Evolutionary conservation across 768 basidiomycete genomes (phyloP).

Genomic region (Mrakia hoshinonis): DNA sequence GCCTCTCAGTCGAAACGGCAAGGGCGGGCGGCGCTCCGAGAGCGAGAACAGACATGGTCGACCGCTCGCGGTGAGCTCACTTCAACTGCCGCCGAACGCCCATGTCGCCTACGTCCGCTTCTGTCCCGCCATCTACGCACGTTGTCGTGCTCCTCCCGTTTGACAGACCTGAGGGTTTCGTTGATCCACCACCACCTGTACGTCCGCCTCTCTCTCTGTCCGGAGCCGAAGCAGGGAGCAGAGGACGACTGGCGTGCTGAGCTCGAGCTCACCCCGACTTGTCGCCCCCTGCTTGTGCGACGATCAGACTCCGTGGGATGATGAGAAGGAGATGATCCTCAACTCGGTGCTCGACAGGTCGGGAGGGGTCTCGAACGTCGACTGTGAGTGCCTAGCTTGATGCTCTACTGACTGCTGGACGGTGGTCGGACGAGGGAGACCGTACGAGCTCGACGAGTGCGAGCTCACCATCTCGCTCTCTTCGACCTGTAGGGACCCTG

Average conservation of each 20-base stretch:
- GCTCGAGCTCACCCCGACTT: not conserved
- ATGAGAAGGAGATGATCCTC: constrained; percentile 3
- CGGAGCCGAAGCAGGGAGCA: not conserved
- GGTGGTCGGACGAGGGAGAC: no score
- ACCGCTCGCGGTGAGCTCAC: no score
- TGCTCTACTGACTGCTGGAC: not conserved
- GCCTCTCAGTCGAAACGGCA: no score
- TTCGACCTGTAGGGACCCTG: not conserved
- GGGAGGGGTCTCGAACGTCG: not conserved
- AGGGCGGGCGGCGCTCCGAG: no score
- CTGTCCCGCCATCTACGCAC: not conserved
- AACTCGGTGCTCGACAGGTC: not conserved
- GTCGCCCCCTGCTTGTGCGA: not conserved
- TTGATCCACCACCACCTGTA: not conserved
- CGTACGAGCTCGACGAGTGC: no score
- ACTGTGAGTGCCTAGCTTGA: not conserved
- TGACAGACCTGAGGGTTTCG: not conserved
- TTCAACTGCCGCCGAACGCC: no score
- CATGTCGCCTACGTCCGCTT: no score
- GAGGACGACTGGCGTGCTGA: not conserved
- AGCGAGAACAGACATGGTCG: no score
- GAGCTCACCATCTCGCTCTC: not conserved
- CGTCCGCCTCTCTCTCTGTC: not conserved
- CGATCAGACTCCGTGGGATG: not conserved
- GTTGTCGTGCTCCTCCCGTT: not conserved